Conservation (phyloP, 2,329 filamentous ascomycete species). For the Cladophialophora exuberans region DNA sequence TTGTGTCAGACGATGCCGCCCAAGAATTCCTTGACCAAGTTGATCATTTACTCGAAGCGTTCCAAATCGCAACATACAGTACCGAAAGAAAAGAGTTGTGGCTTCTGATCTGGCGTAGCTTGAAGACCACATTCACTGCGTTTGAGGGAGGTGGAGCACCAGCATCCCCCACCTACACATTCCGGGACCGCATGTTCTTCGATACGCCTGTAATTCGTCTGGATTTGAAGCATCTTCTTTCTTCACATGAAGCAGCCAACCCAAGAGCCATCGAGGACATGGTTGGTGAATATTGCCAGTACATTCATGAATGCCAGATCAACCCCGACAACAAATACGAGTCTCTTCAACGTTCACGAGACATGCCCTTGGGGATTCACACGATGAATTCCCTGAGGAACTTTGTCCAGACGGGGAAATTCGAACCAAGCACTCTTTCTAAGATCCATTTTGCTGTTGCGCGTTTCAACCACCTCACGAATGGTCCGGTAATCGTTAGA, state of each 20-base stretch:
- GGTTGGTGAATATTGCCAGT: constrained; percentile 27
- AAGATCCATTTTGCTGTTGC: constrained; percentile 27
- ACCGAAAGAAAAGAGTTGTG: constrained; percentile 22
- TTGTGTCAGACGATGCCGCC: constrained; percentile 4
- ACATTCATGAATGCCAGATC: constrained; percentile 19
- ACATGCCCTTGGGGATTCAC: constrained; percentile 19
- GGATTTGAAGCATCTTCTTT: constrained; percentile 10
- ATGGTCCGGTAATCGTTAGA: constrained; percentile 17
- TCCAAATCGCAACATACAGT: constrained; percentile 21
- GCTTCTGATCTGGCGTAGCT: constrained; percentile 25
- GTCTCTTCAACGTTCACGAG: constrained; percentile 17
- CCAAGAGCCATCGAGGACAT: constrained; percentile 26
- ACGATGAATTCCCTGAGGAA: constrained; percentile 17
- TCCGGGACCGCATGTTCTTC: constrained; percentile 23
- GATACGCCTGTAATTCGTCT: not conserved
- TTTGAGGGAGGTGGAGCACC: constrained; percentile 6
- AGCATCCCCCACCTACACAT: constrained; percentile 2
- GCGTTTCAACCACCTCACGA: constrained; percentile 25
- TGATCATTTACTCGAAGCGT: constrained; percentile 6
- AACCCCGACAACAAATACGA: constrained; percentile 17
- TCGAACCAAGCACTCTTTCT: constrained; percentile 20
- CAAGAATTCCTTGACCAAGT: constrained; percentile 1
- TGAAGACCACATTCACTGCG: constrained; percentile 19
- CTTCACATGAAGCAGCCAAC: constrained; percentile 21
- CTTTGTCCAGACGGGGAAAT: constrained; percentile 16